Evolutionary conservation across 1,284 basidiomycete species (phyloP).

Genomic region (Boletellus sp.): DNA sequence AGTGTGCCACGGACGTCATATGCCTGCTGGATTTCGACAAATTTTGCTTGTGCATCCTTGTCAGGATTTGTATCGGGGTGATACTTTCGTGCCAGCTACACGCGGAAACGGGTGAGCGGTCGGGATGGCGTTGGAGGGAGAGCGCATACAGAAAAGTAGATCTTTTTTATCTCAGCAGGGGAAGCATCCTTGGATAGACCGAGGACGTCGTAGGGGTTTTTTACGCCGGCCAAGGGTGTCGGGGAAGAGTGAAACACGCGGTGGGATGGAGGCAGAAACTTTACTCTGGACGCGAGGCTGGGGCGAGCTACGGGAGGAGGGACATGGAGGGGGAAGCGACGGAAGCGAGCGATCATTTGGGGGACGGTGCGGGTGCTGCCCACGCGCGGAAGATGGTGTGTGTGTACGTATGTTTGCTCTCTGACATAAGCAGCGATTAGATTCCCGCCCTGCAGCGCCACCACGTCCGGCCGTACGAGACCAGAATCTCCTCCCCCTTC

Average conservation of each 20-base stretch:
- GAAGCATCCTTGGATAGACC: conserved; percentile 86
- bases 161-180: conserved; percentile 91
- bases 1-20: conserved; percentile 75
- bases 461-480: conserved; percentile 93
- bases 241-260: conserved; percentile 74
- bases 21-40: conserved; percentile 94
- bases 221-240: conserved; percentile 51
- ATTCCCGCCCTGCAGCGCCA: conserved; percentile 47
- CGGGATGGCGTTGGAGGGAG: conserved; percentile 4
- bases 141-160: conserved; percentile 82
- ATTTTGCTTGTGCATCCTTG: conserved; percentile 86
- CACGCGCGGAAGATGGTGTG: neutral
- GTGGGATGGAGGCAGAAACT: conserved; percentile 39
- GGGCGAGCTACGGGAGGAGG: neutral
- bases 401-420: conserved; percentile 19
- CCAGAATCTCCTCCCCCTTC: conserved; percentile 83
- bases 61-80: conserved; percentile 98
- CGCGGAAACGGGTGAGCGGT: conserved; percentile 11
- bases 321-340: conserved; percentile 38
- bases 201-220: conserved; percentile 89
- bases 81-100: conserved; percentile 92
- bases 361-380: neutral
- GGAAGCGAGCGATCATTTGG: conserved; percentile 41
- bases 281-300: conserved; percentile 15
- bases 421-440: conserved; percentile 18